A percentile compares a stretch with the other conserved stretches of the same genome.
These are phyloP conservation scores for Trichophyton benhamiae DNA, from an alignment of 2,329 filamentous ascomycete genomes.

Conservation along the genomic window DNA sequence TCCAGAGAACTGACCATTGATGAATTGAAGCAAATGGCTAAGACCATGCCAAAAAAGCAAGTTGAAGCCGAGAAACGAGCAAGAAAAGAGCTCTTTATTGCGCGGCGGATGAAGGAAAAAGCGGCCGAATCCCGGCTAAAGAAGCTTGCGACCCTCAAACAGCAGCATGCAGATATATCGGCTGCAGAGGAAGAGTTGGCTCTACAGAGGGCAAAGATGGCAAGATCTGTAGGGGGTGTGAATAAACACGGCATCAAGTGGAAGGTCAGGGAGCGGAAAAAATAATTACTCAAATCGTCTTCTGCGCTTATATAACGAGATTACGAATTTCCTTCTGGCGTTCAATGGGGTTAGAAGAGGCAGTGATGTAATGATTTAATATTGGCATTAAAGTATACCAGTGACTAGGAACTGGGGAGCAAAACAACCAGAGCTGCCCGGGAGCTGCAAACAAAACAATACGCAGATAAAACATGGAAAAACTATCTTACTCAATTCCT, in stretches of 20 bases:
- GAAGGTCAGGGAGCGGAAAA: constrained; percentile 51
- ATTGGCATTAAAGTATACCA: not conserved
- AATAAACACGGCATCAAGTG: constrained; percentile 54
- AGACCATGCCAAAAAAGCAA: constrained; percentile 33
- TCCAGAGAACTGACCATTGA: constrained; percentile 7
- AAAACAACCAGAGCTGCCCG: not conserved
- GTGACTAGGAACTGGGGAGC: not conserved
- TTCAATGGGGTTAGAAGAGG: not conserved
- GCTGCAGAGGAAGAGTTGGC: constrained; percentile 46
- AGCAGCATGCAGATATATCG: constrained; percentile 43
- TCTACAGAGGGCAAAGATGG: constrained; percentile 50
- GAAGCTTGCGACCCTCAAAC: constrained; percentile 41
- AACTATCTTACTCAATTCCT: not conserved
- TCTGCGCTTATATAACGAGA: not conserved
- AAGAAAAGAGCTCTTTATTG: constrained; percentile 26
- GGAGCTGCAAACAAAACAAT: not conserved
- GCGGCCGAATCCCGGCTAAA: constrained; percentile 37
- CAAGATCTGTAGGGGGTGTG: constrained; percentile 45
- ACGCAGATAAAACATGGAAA: not conserved
- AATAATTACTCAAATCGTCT: constrained; percentile 23
- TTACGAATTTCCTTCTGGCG: not conserved
- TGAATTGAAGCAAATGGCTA: constrained; percentile 12
- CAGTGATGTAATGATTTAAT: not conserved
- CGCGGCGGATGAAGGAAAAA: constrained; percentile 37
- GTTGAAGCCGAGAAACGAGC: constrained; percentile 32